Percentiles rank a stretch among this genome's conserved stretches.
These are phyloP conservation scores for Arthroderma sp. DNA, from an alignment of 2,329 filamentous ascomycete genomes.

Conservation along the genomic window DNA sequence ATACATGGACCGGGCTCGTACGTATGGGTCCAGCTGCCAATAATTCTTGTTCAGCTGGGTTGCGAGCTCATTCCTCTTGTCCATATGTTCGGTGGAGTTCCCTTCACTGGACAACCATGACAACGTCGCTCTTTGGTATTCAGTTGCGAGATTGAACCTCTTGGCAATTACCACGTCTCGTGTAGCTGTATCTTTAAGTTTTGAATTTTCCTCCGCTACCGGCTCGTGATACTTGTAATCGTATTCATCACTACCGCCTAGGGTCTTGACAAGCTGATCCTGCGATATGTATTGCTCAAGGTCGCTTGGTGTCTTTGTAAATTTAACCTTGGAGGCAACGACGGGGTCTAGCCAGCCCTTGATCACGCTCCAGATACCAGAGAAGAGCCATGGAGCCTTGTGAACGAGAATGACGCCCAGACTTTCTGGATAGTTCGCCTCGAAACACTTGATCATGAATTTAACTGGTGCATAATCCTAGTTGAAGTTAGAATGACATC, in stretches of 20 bases:
- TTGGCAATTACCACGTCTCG: slow-evolving; percentile 51
- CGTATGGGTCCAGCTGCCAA: slow-evolving; percentile 78
- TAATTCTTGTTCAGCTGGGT: slow-evolving; percentile 58
- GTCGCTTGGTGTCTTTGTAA: slow-evolving; percentile 70
- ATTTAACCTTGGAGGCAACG: slow-evolving; percentile 85
- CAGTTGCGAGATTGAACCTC: slow-evolving; percentile 51
- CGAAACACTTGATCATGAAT: slow-evolving; percentile 99
- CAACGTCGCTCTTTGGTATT: slow-evolving; percentile 61
- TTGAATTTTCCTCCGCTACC: slow-evolving; percentile 57
- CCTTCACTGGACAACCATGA: slow-evolving; percentile 55
- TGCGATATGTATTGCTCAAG: slow-evolving; percentile 62
- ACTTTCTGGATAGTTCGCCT: slow-evolving; percentile 94
- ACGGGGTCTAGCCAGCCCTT: slow-evolving; percentile 94
- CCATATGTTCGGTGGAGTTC: slow-evolving; percentile 35
- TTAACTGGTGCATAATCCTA: slow-evolving; percentile 90
- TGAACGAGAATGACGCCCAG: slow-evolving; percentile 84
- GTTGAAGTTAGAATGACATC: slow-evolving; percentile 4
- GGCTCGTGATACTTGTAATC: slow-evolving; percentile 73
- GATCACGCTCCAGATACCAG: slow-evolving; percentile 95
- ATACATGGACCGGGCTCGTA: slow-evolving; percentile 71
- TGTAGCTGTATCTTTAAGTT: slow-evolving; percentile 53
- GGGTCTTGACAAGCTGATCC: slow-evolving; percentile 61
- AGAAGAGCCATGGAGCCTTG: slow-evolving; percentile 94
- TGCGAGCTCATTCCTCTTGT: slow-evolving; percentile 49
- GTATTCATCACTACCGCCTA: slow-evolving; percentile 79